Base-by-base conservation (phyloP, 352 stramenopile species). In the Phytophthora ramorum region DNA sequence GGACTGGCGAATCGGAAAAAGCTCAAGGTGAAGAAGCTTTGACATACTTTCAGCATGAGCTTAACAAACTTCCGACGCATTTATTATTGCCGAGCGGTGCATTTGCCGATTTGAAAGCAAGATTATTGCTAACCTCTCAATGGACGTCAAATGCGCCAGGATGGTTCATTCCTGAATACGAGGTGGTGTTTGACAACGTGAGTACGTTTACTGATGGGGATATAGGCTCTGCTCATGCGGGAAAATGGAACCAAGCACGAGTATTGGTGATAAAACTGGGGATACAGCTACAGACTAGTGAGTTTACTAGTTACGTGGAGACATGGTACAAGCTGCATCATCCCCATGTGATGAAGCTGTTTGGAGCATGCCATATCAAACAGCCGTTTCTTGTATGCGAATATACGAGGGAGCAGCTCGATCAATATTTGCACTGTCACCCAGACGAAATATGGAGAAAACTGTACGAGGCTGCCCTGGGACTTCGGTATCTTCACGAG, bases 311-410 rank as follows among this genome's bases (percentile, higher is more conserved):
- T 20, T 52, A 62, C 41, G 60, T 53, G 24, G 45, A 57, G 2
- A 22, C 43, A 4, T 63, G 51, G 44, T 32, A 57, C 52, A 40
- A 24, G 34, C 2, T 56, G 19, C 28, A 16, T 26, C 61, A 69
- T 19, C 45, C 37, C 19, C 58, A 69, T 6, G 40, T 64, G 2
- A 26, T 57, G 17, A 46, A 58, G 14, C 12, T 63, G 17, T 41
- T 58, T n/a, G 61, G 61, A 7, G 54, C 38, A 3, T 64, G 50
- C 14, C 14, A 58, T 17, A 38, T 50, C 22, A 22, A 19, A 12
- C 41, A 63, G n/a, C 34, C 49, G 4, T 63, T 71, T 9, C 45
- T 66, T 17, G 43, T 71, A 14, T 53, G 54, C 22, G 62, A 69
- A 14, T 53, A 46, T 17, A 49, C 54, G 5, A 44, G 49, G 10